These are phyloP conservation scores for Besnoitia besnoiti DNA, from an alignment of 169 alveolate species.

Conservation along the genomic window DNA sequence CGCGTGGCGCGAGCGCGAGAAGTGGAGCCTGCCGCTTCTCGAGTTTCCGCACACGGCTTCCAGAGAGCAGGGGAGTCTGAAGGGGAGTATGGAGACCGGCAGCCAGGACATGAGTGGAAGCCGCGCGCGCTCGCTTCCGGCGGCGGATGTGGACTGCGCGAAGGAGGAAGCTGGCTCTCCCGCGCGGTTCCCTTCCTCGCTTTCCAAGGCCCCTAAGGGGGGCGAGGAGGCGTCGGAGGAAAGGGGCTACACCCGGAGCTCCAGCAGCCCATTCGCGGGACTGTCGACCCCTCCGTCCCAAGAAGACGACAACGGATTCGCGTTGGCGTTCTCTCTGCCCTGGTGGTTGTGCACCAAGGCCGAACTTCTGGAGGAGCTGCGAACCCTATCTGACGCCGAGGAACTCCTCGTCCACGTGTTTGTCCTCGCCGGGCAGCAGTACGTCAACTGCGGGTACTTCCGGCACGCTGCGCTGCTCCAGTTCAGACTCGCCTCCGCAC, in stretches of 20 bases:
- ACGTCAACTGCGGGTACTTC: slow-evolving; percentile 51
- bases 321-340: neutral
- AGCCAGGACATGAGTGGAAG: neutral
- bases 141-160: neutral
- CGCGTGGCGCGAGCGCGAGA: neutral
- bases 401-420: slow-evolving; percentile 21
- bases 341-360: slow-evolving; percentile 19
- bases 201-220: neutral
- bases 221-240: neutral
- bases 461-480: slow-evolving; percentile 63
- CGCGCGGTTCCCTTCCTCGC: neutral
- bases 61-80: neutral
- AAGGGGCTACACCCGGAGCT: slow-evolving; percentile 33
- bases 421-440: slow-evolving; percentile 59
- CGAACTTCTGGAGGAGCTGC: slow-evolving; percentile 14
- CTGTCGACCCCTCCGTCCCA: neutral
- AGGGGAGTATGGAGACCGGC: neutral
- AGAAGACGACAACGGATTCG: neutral
- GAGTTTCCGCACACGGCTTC: slow-evolving; percentile 10
- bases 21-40: slow-evolving; percentile 6
- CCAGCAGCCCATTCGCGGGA: slow-evolving; percentile 3
- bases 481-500: slow-evolving; percentile 45
- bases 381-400: neutral
- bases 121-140: neutral
- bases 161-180: neutral